These are phyloP conservation scores for Penicillium simplicissimum DNA, from an alignment of 495 filamentous ascomycete species.

Conservation along the genomic window DNA sequence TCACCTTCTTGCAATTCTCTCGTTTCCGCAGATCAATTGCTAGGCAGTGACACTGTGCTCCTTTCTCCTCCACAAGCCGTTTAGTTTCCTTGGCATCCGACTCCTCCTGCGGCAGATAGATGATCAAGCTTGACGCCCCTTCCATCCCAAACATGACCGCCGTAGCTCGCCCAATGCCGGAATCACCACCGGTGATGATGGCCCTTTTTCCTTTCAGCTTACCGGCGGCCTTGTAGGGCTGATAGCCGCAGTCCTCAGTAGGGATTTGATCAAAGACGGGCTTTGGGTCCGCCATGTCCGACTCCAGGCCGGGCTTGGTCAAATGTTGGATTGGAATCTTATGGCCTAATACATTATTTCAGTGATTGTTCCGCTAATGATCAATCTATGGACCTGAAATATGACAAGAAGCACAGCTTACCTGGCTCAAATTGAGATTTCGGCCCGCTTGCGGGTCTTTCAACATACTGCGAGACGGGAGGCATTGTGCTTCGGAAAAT, in stretches of 20 bases:
- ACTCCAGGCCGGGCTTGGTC: slow-evolving; percentile 66
- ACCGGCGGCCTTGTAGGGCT: slow-evolving; percentile 74
- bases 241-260: slow-evolving; percentile 67
- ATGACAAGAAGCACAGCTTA: slow-evolving; percentile 1
- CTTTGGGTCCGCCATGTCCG: slow-evolving; percentile 61
- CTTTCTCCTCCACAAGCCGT: slow-evolving; percentile 63
- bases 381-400: neutral
- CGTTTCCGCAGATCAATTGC: slow-evolving; percentile 62
- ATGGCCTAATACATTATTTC: slow-evolving; percentile 53
- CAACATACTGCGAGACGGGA: slow-evolving; percentile 21
- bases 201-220: slow-evolving; percentile 76
- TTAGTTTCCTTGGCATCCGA: slow-evolving; percentile 79
- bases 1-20: slow-evolving; percentile 69
- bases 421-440: slow-evolving; percentile 33
- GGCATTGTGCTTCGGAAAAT: slow-evolving; percentile 14
- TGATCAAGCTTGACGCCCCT: slow-evolving; percentile 73
- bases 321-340: slow-evolving; percentile 69
- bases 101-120: slow-evolving; percentile 75
- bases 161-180: slow-evolving; percentile 79
- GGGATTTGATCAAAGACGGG: slow-evolving; percentile 68
- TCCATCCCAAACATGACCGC: slow-evolving; percentile 83
- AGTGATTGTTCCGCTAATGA: neutral
- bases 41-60: slow-evolving; percentile 61
- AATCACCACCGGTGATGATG: slow-evolving; percentile 82
- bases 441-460: slow-evolving; percentile 27